Evolutionary conservation across 306 rosid species (phyloP), one percentile per base, ranked within the genome.

Genomic region (Vicia sativa): DNA sequence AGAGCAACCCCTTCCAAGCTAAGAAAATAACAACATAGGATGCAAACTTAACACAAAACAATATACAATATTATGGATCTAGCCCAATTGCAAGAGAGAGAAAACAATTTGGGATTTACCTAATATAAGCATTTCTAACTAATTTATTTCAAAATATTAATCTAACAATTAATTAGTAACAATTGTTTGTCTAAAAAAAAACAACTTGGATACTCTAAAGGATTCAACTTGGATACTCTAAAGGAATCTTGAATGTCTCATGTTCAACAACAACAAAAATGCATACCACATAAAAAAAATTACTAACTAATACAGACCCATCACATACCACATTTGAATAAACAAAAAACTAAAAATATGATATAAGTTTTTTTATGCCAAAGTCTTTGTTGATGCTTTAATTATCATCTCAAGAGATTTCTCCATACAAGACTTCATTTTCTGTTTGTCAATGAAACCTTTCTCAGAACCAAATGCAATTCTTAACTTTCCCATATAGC

Each of bases 391-490:
- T 60, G 79, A 80, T 34, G 77, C 86, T 19, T 19, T 35, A 37
- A 50, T 45, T 12, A 72, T 75, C 77, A 39, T 80, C 39, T 80
- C 65, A 23, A 68, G 74, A 44, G 67, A 62, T 39, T 62, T 41
- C 52, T 62, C 52, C 67, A 62, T 42, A 15, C 67, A 62, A 41
- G 13, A 73, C 67, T 76, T 76, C 28, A 84, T 58, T 34, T 74
- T 80, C 10, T 76, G 57, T 13, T 70, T 50, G 70, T 82, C 81
- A 0, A 87, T 76, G 58, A 80, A 55, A 16, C 62, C 83, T 41
- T 82, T 82, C 52, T 87, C 87, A 10, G 67, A 16, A 13, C 79
- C 80, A 31, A 80, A 68, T 9, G 84, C 74, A 76, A 87, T 65
- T 59, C 86, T 76, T 62, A 87, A 11, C 41, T 78, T 65, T 46